Evolutionary conservation across 495 filamentous ascomycete genomes (phyloP).

Genomic region (Penicillium lividum): DNA sequence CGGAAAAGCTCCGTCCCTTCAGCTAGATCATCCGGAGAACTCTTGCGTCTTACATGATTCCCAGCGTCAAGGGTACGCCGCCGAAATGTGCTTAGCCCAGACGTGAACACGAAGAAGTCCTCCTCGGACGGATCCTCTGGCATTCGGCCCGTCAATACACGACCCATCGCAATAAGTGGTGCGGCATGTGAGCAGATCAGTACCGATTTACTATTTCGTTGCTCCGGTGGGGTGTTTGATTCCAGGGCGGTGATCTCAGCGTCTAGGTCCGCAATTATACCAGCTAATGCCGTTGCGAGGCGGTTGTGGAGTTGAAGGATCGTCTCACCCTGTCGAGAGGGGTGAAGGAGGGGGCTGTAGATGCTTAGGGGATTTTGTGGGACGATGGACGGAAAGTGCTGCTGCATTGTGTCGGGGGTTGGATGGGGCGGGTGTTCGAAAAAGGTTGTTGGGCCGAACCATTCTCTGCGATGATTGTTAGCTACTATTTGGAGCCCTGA

Average conservation of each 20-base stretch:
- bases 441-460: slow-evolving; percentile 69
- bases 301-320: slow-evolving; percentile 79
- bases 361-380: slow-evolving; percentile 40
- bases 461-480: slow-evolving; percentile 59
- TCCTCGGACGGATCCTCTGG: slow-evolving; percentile 65
- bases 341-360: slow-evolving; percentile 62
- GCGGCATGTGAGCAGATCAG: slow-evolving; percentile 92
- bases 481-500: not conserved
- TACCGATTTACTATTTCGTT: slow-evolving; percentile 55
- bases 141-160: slow-evolving; percentile 74
- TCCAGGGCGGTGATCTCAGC: slow-evolving; percentile 44
- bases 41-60: not conserved
- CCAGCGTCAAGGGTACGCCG: slow-evolving; percentile 17
- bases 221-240: slow-evolving; percentile 19
- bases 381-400: slow-evolving; percentile 62
- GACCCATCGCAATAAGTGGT: slow-evolving; percentile 78
- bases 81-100: slow-evolving; percentile 67
- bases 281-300: slow-evolving; percentile 65
- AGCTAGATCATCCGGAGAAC: slow-evolving; percentile 24
- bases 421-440: slow-evolving; percentile 87
- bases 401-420: slow-evolving; percentile 52
- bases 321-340: slow-evolving; percentile 71
- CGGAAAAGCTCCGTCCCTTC: slow-evolving; percentile 30
- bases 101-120: slow-evolving; percentile 88
- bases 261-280: slow-evolving; percentile 73